Evolutionary conservation across 2,329 filamentous ascomycete genomes (phyloP).

Genomic region (Fusarium metavorans): DNA sequence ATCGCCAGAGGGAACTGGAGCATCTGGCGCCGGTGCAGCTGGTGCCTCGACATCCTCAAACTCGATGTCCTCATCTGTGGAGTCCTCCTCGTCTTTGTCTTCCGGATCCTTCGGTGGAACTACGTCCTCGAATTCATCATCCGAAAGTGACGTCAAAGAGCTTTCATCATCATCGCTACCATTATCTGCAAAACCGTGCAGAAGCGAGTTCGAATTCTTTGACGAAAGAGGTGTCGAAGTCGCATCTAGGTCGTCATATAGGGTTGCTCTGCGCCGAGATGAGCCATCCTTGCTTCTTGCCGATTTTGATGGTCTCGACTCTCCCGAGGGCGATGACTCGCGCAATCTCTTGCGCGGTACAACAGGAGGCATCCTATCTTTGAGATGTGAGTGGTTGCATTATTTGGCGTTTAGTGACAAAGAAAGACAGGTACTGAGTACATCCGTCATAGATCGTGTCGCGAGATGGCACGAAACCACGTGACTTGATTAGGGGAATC

Average conservation of each 20-base stretch:
- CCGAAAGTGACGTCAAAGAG: conserved; percentile 66
- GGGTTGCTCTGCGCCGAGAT: conserved; percentile 62
- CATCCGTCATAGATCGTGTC: conserved; percentile 28
- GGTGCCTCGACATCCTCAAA: conserved; percentile 75
- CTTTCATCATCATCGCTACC: conserved; percentile 56
- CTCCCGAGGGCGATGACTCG: conserved; percentile 54
- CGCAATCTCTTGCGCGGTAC: conserved; percentile 75
- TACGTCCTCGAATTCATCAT: conserved; percentile 66
- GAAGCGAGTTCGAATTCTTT: conserved; percentile 55
- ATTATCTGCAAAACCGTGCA: conserved; percentile 56
- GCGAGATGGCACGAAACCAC: conserved; percentile 35
- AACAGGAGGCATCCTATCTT: conserved; percentile 71
- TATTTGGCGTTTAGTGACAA: conserved; percentile 4
- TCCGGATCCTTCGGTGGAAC: conserved; percentile 52
- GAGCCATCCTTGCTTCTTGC: conserved; percentile 36
- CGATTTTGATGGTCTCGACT: conserved; percentile 44
- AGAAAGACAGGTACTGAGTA: conserved; percentile 1
- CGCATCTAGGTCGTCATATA: conserved; percentile 72
- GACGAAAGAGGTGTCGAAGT: conserved; percentile 57
- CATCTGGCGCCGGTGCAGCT: conserved; percentile 62
- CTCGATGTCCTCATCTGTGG: conserved; percentile 61
- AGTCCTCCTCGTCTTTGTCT: conserved; percentile 50
- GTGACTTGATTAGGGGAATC: conserved; percentile 10
- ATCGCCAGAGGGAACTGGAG: conserved; percentile 70
- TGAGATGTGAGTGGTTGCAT: conserved; percentile 24